Base-by-base conservation (phyloP, 441 rosid species). In the Pelargonium australe region DNA sequence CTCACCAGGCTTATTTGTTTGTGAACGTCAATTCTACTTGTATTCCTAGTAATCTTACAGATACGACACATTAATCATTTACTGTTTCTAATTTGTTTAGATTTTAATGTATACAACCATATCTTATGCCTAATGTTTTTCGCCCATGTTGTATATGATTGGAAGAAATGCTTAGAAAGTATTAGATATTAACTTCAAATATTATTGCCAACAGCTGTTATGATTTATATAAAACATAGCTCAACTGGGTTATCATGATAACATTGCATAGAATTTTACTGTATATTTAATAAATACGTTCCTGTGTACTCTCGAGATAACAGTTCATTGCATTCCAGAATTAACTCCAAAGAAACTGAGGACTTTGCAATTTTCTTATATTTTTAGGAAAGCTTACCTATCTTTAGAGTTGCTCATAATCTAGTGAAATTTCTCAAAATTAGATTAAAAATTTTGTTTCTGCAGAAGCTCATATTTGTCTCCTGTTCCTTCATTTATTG, bases 1-100 rank as follows among this genome's bases (percentile, higher is more conserved):
- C 9, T 19, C 40, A 69, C 47, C 63, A 71, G 16, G 23, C 44
- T 75, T 55, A 43, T 2, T 63, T 67, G 61, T 65, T 67, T 16
- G 31, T 67, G 28, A 49, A 44, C 66, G 11, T 75, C 23, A 49
- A 7, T 51, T 68, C 6, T 34, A 34, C 40, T 34, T 34, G 7
- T 34, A 34, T 34, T 34, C 40, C 40, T 5, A 34, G 40, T 4
- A 34, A 34, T 34, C 40, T 34, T 34, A 34, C 40, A 5, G 40
- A 34, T 34, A 34, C 5, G 40, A 34, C 40, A 34, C 40, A 34
- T 34, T 7, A 34, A 34, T 34, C 2, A 34, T 2, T 34, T 34
- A 34, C 40, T 34, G 40, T 34, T 28, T 28, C 31, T 28, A 34
- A 34, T 34, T 34, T 34, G 5, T 34, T 4, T 34, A 34, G 40